phyloP scores from a whole-genome alignment of 495 filamentous ascomycete species.

The Podospora appendiculata region DNA sequence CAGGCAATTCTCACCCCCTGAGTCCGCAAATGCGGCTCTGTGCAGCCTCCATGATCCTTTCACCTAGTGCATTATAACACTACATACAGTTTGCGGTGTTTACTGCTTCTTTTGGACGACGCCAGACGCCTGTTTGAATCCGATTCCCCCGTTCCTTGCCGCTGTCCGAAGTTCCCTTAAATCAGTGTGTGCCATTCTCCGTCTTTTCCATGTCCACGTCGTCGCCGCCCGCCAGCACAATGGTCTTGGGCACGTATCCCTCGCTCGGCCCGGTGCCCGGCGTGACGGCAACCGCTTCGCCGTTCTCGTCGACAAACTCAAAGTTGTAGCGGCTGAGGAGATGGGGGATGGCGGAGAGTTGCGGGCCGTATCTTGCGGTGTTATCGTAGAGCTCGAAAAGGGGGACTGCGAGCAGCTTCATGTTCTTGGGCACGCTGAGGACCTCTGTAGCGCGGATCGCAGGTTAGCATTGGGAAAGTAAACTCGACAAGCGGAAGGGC shows the following conservation, averaged over 20 bases:
- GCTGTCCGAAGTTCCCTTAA: not conserved
- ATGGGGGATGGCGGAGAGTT: constrained; percentile 93
- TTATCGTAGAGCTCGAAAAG: constrained; percentile 98
- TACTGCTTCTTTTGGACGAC: not conserved
- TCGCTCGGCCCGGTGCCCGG: constrained; percentile 55
- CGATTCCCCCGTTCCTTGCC: not conserved
- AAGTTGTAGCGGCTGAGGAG: constrained; percentile 91
- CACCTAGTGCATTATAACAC: not conserved
- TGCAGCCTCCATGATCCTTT: too few relatives aligned
- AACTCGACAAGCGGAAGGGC: not conserved
- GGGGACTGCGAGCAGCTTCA: constrained; percentile 96
- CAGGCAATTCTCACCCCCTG: too few relatives aligned
- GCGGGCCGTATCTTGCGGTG: constrained; percentile 86
- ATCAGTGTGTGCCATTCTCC: constrained; percentile 16
- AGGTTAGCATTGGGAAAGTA: not conserved
- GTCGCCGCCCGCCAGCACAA: constrained; percentile 70
- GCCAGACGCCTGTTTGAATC: not conserved
- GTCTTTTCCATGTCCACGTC: constrained; percentile 46
- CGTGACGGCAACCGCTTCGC: constrained; percentile 78
- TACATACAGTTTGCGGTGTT: not conserved
- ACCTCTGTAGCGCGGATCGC: constrained; percentile 56
- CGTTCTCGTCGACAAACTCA: constrained; percentile 94
- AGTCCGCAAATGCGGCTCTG: too few relatives aligned
- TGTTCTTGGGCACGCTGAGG: constrained; percentile 97
- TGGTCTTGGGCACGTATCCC: constrained; percentile 52